A percentile compares a stretch with the other conserved stretches of the same genome.
phyloP scores from a whole-genome alignment of 2,329 filamentous ascomycete genomes.

The Lanzia echinophila region DNA sequence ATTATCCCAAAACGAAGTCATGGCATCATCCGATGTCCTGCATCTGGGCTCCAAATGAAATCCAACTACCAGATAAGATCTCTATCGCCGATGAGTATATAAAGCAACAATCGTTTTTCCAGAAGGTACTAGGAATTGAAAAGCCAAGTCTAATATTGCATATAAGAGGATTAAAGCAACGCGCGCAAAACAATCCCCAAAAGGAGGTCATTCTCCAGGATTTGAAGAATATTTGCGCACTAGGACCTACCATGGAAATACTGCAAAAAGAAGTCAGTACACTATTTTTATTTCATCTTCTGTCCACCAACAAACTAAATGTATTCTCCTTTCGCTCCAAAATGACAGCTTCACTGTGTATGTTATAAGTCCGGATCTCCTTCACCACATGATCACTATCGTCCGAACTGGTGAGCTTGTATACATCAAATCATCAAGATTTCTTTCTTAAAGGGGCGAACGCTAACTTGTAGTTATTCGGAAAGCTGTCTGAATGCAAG shows the following conservation, averaged over 20 bases:
- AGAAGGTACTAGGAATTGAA: background rate
- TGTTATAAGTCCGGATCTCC: no score
- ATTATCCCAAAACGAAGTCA: background rate
- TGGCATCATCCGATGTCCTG: background rate
- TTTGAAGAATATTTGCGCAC: background rate
- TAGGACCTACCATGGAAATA: background rate
- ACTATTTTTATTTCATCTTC: no score
- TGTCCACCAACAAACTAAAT: no score
- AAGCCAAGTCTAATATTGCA: background rate
- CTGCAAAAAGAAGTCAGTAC: background rate
- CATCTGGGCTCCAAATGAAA: background rate
- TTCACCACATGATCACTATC: no score
- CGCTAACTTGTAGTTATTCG: no score
- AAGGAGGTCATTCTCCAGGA: background rate
- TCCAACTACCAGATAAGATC: background rate
- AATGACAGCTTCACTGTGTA: no score
- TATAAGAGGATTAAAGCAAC: background rate
- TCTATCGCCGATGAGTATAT: background rate
- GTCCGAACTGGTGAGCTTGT: no score
- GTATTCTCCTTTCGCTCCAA: no score
- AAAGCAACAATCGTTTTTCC: background rate
- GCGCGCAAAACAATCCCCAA: background rate
- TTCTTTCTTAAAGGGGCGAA: no score
- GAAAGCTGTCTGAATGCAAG: background rate
- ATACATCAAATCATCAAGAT: no score